Evolutionary conservation across 495 filamentous ascomycete genomes (phyloP), one percentile per base, ranked within the genome.

Genomic region (Penicillium lividum): DNA sequence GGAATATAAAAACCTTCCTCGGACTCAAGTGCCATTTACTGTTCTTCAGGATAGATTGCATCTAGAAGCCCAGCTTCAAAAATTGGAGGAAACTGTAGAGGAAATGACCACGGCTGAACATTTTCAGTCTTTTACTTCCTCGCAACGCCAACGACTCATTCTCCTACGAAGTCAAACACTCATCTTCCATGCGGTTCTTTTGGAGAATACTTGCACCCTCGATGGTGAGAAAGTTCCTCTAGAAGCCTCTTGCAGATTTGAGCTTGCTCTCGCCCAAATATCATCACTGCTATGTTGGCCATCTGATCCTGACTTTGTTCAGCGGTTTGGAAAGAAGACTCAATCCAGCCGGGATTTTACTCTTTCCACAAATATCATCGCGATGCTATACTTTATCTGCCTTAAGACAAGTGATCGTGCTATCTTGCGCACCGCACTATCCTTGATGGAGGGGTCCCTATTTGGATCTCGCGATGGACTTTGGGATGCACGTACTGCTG

Each of bases 381-480:
- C 62, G 1, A 45, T 58, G 7, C 45, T 70, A 22, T 65, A 62
- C 27, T 65, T 60, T 11, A 50, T 65, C n/a, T 64, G 62, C 47
- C 28, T 68, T 4, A 70, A 70, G 34, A 61, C 62, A 1, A 54
- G 3, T 8, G 48, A 57, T 48, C 42, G 13, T 15, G 0, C 27
- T 9, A 65, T 51, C 1, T 10, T 61, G 10, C 40, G 58, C 18
- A 40, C 10, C 7, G 56, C 60, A 0, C 42, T 70, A 1, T 58
- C 53, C 4, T 45, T 69, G 4, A 34, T 69, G 43, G 50, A 53
- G 31, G 27, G 58, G 7, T 43, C 58, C 5, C 10, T 33, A 10
- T 15, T 64, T 16, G 47, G 61, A 3, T 40, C 54, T 9, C 58
- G 58, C 36, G 67, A 70, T 18, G 64, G 64, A 2, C 59, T 65